phyloP scores from a whole-genome alignment of 1,139 yeast genomes.

The Geotrichum bryndzae region DNA sequence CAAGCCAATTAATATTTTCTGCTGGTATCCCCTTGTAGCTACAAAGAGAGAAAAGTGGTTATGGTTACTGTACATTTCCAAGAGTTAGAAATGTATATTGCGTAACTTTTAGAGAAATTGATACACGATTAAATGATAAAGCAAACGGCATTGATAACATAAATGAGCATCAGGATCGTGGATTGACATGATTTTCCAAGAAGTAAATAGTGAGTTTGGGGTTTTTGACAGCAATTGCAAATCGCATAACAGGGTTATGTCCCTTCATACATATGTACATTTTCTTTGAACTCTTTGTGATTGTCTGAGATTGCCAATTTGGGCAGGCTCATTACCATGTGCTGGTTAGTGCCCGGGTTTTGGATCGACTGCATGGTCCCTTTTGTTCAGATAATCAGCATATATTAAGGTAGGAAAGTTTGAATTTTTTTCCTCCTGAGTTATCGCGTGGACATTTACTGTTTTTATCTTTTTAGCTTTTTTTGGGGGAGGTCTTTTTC shows the following conservation, averaged over 20 bases:
- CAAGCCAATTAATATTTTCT: not conserved
- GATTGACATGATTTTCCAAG: not conserved
- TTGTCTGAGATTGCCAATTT: too few species aligned
- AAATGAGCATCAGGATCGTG: not conserved
- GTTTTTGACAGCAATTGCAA: too few species aligned
- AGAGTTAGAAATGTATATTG: not conserved
- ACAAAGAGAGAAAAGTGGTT: not conserved
- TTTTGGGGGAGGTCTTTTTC: too few species aligned
- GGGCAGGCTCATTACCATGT: too few species aligned
- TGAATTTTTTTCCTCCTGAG: not conserved
- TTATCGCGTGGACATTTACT: not conserved
- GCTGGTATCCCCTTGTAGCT: not conserved
- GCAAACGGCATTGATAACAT: not conserved
- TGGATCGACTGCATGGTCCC: not conserved
- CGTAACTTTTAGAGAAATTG: not conserved
- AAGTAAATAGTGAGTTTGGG: too few species aligned
- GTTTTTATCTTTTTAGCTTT: not conserved
- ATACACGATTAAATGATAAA: not conserved
- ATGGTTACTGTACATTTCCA: not conserved
- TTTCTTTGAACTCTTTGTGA: not conserved
- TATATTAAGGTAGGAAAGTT: not conserved
- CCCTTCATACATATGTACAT: too few species aligned
- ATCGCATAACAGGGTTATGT: too few species aligned
- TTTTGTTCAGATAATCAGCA: not conserved
- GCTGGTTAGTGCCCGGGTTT: not conserved